phyloP scores from a whole-genome alignment of 208 protist genomes.

The Trypanosoma platydactyli region DNA sequence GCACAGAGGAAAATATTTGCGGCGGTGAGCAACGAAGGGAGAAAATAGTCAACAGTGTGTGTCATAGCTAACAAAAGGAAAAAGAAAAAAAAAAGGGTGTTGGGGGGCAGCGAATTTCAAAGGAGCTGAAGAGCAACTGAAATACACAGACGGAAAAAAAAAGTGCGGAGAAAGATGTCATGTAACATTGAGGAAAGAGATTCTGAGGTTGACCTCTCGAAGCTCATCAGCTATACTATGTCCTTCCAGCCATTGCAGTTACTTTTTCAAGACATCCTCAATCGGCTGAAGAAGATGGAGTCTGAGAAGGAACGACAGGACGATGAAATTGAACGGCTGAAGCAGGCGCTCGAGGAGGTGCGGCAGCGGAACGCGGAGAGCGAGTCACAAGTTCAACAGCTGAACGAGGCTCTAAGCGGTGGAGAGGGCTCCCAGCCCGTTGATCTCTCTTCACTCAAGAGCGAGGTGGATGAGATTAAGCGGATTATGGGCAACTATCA shows the following conservation, averaged over 20 bases:
- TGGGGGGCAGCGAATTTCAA: background rate
- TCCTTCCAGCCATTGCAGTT: constrained; percentile 77
- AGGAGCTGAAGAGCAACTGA: background rate
- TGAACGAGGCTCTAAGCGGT: background rate
- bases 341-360: constrained; percentile 34
- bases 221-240: constrained; percentile 76
- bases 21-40: too few relatives aligned
- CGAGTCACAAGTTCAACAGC: constrained; percentile 7
- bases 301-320: constrained; percentile 45
- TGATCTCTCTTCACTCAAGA: constrained; percentile 52
- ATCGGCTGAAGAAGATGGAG: constrained; percentile 54
- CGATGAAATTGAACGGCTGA: constrained; percentile 41
- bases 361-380: constrained; percentile 29
- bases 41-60: too few relatives aligned
- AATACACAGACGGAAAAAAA: constrained; percentile 12
- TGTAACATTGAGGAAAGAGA: constrained; percentile 17
- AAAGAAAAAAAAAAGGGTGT: constrained; percentile 4
- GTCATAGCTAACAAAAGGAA: constrained; percentile 1
- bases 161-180: constrained; percentile 13
- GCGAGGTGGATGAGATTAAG: constrained; percentile 64
- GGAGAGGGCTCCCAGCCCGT: background rate
- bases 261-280: constrained; percentile 59
- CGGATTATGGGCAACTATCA: constrained; percentile 54
- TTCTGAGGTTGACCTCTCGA: constrained; percentile 68
- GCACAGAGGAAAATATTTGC: background rate